Evolutionary conservation across 495 filamentous ascomycete genomes (phyloP).

Genomic region (Jackrogersella multiformis): DNA sequence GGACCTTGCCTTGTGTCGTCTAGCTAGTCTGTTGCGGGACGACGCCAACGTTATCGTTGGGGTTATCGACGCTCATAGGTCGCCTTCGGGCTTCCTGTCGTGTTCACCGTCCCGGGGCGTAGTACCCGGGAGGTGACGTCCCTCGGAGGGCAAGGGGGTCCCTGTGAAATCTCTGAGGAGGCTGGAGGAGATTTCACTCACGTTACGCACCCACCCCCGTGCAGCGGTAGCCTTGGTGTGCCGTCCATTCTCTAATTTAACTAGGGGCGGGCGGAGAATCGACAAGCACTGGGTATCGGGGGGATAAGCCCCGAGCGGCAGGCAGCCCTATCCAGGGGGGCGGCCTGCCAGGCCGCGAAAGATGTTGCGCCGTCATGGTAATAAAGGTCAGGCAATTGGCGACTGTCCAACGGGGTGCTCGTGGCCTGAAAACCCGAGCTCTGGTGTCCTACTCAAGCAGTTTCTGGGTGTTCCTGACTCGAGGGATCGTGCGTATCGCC

Average conservation of each 20-base stretch:
- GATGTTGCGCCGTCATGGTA: not conserved
- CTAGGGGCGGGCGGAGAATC: not conserved
- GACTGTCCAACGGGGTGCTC: not conserved
- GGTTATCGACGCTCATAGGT: not conserved
- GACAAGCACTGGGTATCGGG: slow-evolving; percentile 10
- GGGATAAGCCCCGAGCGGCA: not conserved
- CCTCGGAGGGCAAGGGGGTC: slow-evolving; percentile 6
- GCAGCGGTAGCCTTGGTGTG: slow-evolving; percentile 4
- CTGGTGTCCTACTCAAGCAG: slow-evolving; percentile 11
- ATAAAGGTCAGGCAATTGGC: slow-evolving; percentile 24
- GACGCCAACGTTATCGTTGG: slow-evolving; percentile 4
- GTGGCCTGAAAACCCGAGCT: not conserved
- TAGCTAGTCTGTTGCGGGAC: slow-evolving; percentile 8
- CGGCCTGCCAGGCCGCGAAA: not conserved
- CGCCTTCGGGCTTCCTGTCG: not conserved
- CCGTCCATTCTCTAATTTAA: not conserved
- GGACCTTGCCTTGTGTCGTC: slow-evolving; percentile 19
- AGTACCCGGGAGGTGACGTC: not conserved
- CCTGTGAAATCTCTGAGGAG: not conserved
- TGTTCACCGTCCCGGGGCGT: not conserved
- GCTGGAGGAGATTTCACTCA: not conserved
- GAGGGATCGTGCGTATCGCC: not conserved
- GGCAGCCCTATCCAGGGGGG: not conserved
- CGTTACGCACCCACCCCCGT: slow-evolving; percentile 6
- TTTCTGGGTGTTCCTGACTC: slow-evolving; percentile 12